Conservation (phyloP, 345 rosid species). For the Draba incana region DNA sequence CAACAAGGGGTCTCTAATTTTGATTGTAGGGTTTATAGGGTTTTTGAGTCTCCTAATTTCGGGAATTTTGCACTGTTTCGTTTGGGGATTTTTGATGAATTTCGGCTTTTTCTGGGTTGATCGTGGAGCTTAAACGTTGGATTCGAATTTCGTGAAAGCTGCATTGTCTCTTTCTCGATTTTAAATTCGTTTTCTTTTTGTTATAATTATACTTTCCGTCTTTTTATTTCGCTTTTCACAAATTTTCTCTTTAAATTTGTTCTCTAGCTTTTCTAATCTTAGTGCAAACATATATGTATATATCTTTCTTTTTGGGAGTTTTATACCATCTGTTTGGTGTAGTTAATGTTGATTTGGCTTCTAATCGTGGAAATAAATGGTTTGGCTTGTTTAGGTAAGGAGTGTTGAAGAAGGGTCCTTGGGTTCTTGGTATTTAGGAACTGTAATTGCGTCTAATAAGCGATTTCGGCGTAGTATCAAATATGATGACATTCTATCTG, state of each 20-base stretch:
- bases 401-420: conserved; percentile 73
- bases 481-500: conserved; percentile 59
- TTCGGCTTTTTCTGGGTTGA: conserved; percentile 1
- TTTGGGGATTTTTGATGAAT: neutral
- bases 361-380: conserved; percentile 3
- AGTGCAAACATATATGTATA: neutral
- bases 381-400: conserved; percentile 53
- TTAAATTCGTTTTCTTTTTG: neutral
- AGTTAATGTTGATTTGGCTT: neutral
- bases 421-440: conserved; percentile 81
- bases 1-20: conserved; percentile 4
- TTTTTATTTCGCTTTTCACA: neutral
- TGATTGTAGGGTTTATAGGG: conserved; percentile 19
- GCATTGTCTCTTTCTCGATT: conserved; percentile 13
- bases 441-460: conserved; percentile 40
- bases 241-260: neutral
- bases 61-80: neutral
- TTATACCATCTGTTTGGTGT: neutral
- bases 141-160: conserved; percentile 16
- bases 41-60: conserved; percentile 7
- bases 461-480: conserved; percentile 38
- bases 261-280: neutral
- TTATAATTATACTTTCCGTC: neutral
- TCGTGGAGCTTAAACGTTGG: neutral
- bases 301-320: conserved; percentile 3